Evolutionary conservation across 1,284 basidiomycete species (phyloP), one percentile per base, ranked within the genome.

Genomic region (Salmacisia buchloeana): DNA sequence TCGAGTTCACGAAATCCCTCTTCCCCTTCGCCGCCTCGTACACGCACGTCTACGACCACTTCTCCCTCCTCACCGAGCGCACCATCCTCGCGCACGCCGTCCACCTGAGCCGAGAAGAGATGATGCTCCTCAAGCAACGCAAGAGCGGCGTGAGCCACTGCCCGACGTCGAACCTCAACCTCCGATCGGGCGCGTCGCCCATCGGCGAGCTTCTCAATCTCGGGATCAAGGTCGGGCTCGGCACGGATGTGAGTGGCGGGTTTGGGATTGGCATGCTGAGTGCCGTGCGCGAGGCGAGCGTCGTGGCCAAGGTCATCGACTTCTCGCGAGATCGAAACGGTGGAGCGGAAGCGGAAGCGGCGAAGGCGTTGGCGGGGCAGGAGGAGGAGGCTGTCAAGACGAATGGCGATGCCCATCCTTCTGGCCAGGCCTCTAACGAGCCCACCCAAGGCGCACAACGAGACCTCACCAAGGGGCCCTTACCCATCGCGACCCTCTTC

Each of bases 1-100:
- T 96, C 65, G 83, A 81, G 31, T 85, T 85, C 70, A 88, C 89
- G 2, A 83, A 85, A 64, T 67, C 83, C 59, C 82, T 90, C 41
- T 96, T 92, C 81, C 81, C 81, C 2, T 74, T 73, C 33, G 68
- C 70, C 38, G 69, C 70, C 15, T 74, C 74, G 4, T 82, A 82
- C 69, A 80, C 81, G 2, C 73, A 71, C 21, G 88, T 94, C 18
- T 97, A 98, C 80, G 90, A 94, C 72, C 83, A 84, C 54, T 88
- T 85, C 78, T 87, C 87, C 15, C 84, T 98, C 38, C 83, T 97
- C 43, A 83, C 87, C 21, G 79, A 82, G 21, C 90, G 91, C 73
- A 97, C 94, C 1, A 85, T 97, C 45, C 84, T 97, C 36, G 94
- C 89, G 1, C 94, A 97, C 79, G 92, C 86, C n/a, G 85, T 92